Base-by-base conservation (phyloP, 768 basidiomycete genomes). In the Macrolepiota fuliginosa region DNA sequence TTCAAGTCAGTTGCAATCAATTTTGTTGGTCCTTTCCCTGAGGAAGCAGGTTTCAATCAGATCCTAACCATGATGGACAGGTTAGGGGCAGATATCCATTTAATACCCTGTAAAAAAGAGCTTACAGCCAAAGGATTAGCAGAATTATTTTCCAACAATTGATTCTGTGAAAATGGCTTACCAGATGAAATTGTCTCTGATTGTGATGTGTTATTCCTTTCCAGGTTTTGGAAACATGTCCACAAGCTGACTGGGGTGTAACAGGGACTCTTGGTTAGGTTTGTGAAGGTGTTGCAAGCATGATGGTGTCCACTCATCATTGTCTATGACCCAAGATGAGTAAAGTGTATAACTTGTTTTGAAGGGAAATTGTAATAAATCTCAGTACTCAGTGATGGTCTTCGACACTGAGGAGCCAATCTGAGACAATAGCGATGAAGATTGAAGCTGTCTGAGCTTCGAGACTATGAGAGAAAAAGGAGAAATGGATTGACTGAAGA, bases 321-420 rank as follows among this genome's bases (percentile, higher is more conserved):
- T 0, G 56, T 75, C 0, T 78, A 71, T 46, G 78, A 81, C 37
- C 77, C 75, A 67, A 81, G 52, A 79, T 75, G 0, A 73, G 80
- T 59, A 77, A 78, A 0, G n/a, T n/a, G n/a, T n/a, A n/a, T n/a
- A n/a, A n/a, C n/a, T n/a, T n/a, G n/a, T n/a, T n/a, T n/a, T n/a
- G n/a, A n/a, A n/a, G n/a, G n/a, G n/a, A n/a, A n/a, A n/a, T n/a
- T n/a, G n/a, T n/a, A n/a, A n/a, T n/a, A n/a, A n/a, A n/a, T n/a
- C n/a, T n/a, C n/a, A n/a, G n/a, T n/a, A n/a, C n/a, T n/a, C n/a
- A n/a, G n/a, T n/a, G n/a, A n/a, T n/a, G n/a, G n/a, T n/a, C n/a
- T n/a, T n/a, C n/a, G n/a, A n/a, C n/a, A n/a, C n/a, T n/a, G n/a
- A n/a, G n/a, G n/a, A n/a, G n/a, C n/a, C n/a, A n/a, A n/a, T n/a